Evolutionary conservation across 2,329 filamentous ascomycete genomes (phyloP).

Genomic region (Aspergillus cejpii): DNA sequence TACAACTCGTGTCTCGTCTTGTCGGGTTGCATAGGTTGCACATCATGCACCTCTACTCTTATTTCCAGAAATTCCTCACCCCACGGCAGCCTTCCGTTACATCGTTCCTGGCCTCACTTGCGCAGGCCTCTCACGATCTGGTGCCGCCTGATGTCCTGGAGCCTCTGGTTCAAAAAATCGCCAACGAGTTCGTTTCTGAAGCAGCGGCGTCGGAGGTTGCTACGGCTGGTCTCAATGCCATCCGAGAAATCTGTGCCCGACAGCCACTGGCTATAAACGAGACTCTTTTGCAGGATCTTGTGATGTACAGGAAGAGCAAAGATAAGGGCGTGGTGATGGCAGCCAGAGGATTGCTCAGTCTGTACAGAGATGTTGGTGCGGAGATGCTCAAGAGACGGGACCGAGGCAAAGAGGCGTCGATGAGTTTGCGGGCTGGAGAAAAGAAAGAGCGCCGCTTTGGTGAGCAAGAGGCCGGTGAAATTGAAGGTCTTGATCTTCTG

Average conservation of each 20-base stretch:
- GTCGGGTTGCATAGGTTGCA: conserved; percentile 90
- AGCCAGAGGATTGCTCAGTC: conserved; percentile 78
- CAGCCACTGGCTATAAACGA: conserved; percentile 96
- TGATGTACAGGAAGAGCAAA: conserved; percentile 94
- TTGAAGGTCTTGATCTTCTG: conserved; percentile 86
- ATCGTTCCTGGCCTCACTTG: conserved; percentile 83
- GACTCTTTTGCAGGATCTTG: conserved; percentile 88
- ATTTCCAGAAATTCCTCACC: conserved; percentile 88
- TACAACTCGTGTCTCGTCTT: conserved; percentile 84
- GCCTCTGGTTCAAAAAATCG: conserved; percentile 87
- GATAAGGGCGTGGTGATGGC: conserved; percentile 99
- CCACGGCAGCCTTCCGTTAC: conserved; percentile 85
- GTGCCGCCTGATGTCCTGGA: conserved; percentile 90
- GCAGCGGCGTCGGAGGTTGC: conserved; percentile 85
- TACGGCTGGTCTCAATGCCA: conserved; percentile 85
- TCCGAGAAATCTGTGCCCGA: conserved; percentile 84
- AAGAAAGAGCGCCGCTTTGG: conserved; percentile 72
- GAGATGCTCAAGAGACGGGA: conserved; percentile 85
- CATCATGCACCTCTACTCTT: conserved; percentile 85
- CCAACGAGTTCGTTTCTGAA: conserved; percentile 97
- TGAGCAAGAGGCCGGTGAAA: conserved; percentile 70
- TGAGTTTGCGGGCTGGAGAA: conserved; percentile 70
- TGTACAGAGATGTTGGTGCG: conserved; percentile 87
- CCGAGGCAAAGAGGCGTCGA: conserved; percentile 82
- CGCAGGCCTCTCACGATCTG: conserved; percentile 82